A percentile compares a stretch with the other conserved stretches of the same genome.
Conservation (phyloP, 2,329 filamentous ascomycete genomes). For the Cladosporium sp. region DNA sequence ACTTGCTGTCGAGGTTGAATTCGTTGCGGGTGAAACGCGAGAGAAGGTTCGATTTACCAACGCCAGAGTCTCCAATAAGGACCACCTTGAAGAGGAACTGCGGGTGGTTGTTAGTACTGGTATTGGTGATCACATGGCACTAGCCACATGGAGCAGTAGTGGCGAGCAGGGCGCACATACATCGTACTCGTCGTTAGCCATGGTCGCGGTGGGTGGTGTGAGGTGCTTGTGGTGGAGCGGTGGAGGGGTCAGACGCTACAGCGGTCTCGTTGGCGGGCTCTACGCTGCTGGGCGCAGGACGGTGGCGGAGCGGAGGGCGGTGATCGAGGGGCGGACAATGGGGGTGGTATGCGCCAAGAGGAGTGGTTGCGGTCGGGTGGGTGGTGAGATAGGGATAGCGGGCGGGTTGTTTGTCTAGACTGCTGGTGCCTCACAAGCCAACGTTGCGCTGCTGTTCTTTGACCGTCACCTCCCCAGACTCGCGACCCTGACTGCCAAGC, state of each 20-base stretch:
- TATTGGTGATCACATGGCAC: not conserved
- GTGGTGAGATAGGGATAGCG: slow-evolving; percentile 6
- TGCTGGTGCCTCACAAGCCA: slow-evolving; percentile 5
- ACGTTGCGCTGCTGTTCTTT: slow-evolving; percentile 8
- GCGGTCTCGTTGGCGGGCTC: slow-evolving; percentile 12
- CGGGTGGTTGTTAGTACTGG: slow-evolving; percentile 37
- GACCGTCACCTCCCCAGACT: slow-evolving; percentile 5
- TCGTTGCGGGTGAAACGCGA: slow-evolving; percentile 99
- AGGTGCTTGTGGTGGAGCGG: slow-evolving; percentile 3
- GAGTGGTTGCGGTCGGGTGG: slow-evolving; percentile 3
- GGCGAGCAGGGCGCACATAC: slow-evolving; percentile 58
- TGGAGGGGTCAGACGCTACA: slow-evolving; percentile 16
- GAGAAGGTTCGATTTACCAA: slow-evolving; percentile 99
- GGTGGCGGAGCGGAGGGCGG: not conserved
- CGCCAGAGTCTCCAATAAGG: slow-evolving; percentile 97
- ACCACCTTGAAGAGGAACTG: slow-evolving; percentile 99
- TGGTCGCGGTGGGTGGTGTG: slow-evolving; percentile 49
- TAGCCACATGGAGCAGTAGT: not conserved
- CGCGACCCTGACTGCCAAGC: slow-evolving; percentile 7
- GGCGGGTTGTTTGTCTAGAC: slow-evolving; percentile 10
- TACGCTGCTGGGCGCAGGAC: slow-evolving; percentile 1
- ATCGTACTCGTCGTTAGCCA: slow-evolving; percentile 99
- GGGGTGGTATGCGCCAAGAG: slow-evolving; percentile 7
- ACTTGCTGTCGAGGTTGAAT: slow-evolving; percentile 99
- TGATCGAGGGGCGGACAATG: not conserved